Evolutionary conservation across 2,329 filamentous ascomycete species (phyloP), one percentile per base, ranked within the genome.

Genomic region (Septoria petroselini): DNA sequence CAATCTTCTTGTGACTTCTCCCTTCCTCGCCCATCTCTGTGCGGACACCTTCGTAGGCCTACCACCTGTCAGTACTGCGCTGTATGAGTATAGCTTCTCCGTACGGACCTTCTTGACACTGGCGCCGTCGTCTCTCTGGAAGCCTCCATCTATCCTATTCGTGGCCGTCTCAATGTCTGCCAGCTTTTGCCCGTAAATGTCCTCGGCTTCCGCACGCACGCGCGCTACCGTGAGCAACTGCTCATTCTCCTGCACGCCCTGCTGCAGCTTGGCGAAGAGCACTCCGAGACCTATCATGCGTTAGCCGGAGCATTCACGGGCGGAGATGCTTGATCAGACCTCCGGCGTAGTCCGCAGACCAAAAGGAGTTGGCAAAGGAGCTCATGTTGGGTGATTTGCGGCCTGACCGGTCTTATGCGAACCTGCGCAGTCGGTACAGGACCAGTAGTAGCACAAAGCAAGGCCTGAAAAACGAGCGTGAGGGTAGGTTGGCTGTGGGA

Each of bases 301-400:
- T 52, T 43, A 48, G 43, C 25, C 46, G 43, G 25, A 23, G 19
- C 35, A 37, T 45, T 15, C 34, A 19, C 48, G 39, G 50, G 23
- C 40, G 27, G 8, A 25, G 11, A 17, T 31, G 33, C 48, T 34
- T 25, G 33, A 29, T 21, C 79, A 69, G 74, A 87, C 86, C 91
- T 77, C 88, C 90, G 69, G 91, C 91, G 78, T 97, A 97, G 79
- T 98, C 93, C 68, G 83, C 82, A 55, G 93, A 95, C 93, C 93
- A 98, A 75, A 98, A 97, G 42, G 91, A 95, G 74, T 91, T 89
- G 62, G 90, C 84, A 73, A 98, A 97, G 64, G 88, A 82, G 62
- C 87, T 86, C 87, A 91, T 91, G 68, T 71, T 52, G 19, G 21
- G 17, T 18, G 11, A 19, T 11, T 17, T 34, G 19, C 35, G 41